Base-by-base conservation (phyloP, 139 green algal genomes). In the Picochlorum costavermella region DNA sequence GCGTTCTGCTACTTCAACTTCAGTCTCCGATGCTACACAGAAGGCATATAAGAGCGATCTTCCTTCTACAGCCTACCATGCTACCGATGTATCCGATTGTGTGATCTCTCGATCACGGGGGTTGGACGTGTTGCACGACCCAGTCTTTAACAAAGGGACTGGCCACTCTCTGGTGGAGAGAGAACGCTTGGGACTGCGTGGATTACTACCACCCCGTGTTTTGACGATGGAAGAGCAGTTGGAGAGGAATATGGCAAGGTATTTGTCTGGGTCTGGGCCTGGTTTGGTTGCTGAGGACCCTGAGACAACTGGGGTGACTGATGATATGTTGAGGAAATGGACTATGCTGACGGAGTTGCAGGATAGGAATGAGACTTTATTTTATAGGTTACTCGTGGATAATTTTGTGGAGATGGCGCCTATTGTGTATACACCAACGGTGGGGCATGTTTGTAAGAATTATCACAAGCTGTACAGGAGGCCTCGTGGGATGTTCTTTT, bases 361-460 rank as follows among this genome's bases (percentile, higher is more conserved):
- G 70, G 84, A 97, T 70, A 77, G 92, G 58, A 98, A 98, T 69
- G 89, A 96, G 74, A 95, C 88, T 2, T 83, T 98, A 0, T 98
- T 92, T 74, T 98, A 95, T 81, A 79, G 46, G 29, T 13, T 88
- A 5, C 64, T 86, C 30, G 56, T 81, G 23, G 65, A 86, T 20
- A 81, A 87, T 60, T 88, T 88, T 56, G 61, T 70, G 61, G 85
- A 96, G 33, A 93, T 98, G 81, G 86, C 90, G 1, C 92, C 86
- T 44, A 89, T 96, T 40, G 65, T 88, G 14, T 60, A 69, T 5
- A 62, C 48, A 23, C 63, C 86, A 13, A 92, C 84, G 12, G 88
- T 95, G 2, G 87, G 90, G 28, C 83, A 74, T 71, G 84, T 84
- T 2, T 90, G 81, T 64, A 50, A 75, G 26, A 82, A 85, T 58